These are phyloP conservation scores for Thelonectria discophora DNA, from an alignment of 2,329 filamentous ascomycete genomes.

Conservation along the genomic window DNA sequence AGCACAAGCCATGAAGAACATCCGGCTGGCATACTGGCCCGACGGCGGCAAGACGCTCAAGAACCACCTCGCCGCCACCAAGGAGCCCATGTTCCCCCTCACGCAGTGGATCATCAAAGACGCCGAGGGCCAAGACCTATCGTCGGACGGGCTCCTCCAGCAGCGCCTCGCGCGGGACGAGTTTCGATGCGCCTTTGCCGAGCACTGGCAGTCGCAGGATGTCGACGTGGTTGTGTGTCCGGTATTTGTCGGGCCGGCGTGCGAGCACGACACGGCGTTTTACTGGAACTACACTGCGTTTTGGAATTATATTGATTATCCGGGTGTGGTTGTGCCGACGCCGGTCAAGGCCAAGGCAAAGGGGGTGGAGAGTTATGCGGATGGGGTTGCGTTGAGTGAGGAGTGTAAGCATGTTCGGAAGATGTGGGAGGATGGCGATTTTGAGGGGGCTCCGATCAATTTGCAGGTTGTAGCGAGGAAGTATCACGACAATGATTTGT, in stretches of 20 bases:
- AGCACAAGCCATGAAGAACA: constrained; percentile 26
- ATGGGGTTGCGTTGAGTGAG: neutral
- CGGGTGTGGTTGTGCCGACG: constrained; percentile 47
- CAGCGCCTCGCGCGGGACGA: constrained; percentile 39
- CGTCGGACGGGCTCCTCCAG: constrained; percentile 34
- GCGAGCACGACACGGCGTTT: constrained; percentile 46
- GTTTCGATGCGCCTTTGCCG: constrained; percentile 44
- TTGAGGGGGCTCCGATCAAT: constrained; percentile 47
- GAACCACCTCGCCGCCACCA: constrained; percentile 28
- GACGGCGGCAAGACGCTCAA: constrained; percentile 35
- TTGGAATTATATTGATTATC: constrained; percentile 50
- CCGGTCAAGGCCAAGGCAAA: constrained; percentile 33
- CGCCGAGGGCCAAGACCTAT: constrained; percentile 20
- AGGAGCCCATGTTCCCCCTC: constrained; percentile 42
- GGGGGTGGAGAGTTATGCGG: neutral
- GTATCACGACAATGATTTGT: constrained; percentile 42
- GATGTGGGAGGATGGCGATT: constrained; percentile 47
- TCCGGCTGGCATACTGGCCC: constrained; percentile 36
- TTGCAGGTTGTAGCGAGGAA: constrained; percentile 48
- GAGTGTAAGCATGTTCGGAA: constrained; percentile 35
- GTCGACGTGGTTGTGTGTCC: constrained; percentile 46
- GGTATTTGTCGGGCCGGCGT: constrained; percentile 41
- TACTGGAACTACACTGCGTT: constrained; percentile 50
- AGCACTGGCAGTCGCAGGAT: constrained; percentile 47
- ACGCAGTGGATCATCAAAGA: constrained; percentile 40